Conservation (phyloP, 495 filamentous ascomycete genomes). For the Margaritispora aquatica region DNA sequence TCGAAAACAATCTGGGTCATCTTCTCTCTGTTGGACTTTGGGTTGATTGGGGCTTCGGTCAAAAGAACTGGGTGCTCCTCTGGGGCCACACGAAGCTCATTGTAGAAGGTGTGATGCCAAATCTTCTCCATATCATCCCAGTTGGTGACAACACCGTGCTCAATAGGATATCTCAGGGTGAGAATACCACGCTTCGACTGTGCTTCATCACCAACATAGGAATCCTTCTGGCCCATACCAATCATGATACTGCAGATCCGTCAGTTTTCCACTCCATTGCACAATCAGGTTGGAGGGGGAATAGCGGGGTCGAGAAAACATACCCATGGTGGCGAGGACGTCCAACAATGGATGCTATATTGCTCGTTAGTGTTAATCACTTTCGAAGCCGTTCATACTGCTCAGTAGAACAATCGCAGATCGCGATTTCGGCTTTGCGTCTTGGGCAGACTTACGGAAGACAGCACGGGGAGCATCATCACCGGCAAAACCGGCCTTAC, state of each 20-base stretch:
- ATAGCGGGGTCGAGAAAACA: constrained; percentile 28
- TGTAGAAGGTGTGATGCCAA: constrained; percentile 99
- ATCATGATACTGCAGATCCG: constrained; percentile 86
- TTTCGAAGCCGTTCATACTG: background rate
- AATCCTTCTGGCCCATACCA: constrained; percentile 99
- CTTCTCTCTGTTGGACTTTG: constrained; percentile 99
- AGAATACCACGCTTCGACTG: constrained; percentile 99
- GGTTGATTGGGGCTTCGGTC: constrained; percentile 99
- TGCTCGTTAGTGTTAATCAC: constrained; percentile 10
- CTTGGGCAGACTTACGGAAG: constrained; percentile 79
- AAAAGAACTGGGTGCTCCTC: constrained; percentile 99
- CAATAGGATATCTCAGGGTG: constrained; percentile 97
- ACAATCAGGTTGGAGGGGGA: constrained; percentile 3
- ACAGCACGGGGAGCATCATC: constrained; percentile 99
- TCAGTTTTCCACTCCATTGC: constrained; percentile 18
- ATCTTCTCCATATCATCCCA: constrained; percentile 99
- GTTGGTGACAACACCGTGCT: constrained; percentile 99
- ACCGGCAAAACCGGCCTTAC: constrained; percentile 99
- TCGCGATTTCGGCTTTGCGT: background rate
- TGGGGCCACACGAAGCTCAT: constrained; percentile 98
- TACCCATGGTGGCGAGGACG: constrained; percentile 99
- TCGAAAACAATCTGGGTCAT: constrained; percentile 99
- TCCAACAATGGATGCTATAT: constrained; percentile 92
- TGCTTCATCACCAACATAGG: constrained; percentile 99
- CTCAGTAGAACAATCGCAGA: background rate